These are phyloP conservation scores for Fusarium euwallaceae DNA, from an alignment of 2,329 filamentous ascomycete genomes.

Conservation along the genomic window DNA sequence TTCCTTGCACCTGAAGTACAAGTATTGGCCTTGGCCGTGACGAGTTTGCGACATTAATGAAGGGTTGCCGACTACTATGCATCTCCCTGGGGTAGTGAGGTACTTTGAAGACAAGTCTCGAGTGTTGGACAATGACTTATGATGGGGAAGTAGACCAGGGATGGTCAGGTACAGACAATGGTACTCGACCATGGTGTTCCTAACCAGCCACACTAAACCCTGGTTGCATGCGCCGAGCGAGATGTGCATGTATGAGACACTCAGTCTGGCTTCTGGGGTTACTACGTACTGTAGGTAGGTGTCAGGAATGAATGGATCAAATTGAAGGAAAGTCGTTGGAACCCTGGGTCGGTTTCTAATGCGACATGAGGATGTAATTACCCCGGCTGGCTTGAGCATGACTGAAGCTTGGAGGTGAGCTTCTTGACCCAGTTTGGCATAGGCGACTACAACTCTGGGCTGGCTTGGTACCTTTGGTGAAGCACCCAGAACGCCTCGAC, in stretches of 20 bases:
- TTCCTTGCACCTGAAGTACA: slow-evolving; percentile 25
- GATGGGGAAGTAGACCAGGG: background rate
- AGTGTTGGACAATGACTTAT: background rate
- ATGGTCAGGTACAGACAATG: background rate
- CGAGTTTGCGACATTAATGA: background rate
- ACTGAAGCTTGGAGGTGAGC: slow-evolving; percentile 1
- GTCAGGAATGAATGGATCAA: background rate
- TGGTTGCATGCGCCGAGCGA: background rate
- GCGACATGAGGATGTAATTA: background rate
- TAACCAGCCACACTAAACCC: background rate
- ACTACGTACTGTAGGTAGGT: background rate
- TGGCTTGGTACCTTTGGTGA: background rate
- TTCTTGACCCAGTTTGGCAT: background rate
- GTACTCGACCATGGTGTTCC: slow-evolving; percentile 6
- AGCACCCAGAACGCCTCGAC: background rate
- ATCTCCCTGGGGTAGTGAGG: background rate
- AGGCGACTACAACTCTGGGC: background rate
- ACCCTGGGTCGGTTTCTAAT: background rate
- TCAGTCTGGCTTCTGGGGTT: background rate
- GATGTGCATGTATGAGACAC: background rate
- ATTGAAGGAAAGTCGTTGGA: background rate
- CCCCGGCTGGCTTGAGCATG: background rate
- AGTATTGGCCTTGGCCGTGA: slow-evolving; percentile 10
- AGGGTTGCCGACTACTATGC: background rate
- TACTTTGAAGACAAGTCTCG: background rate